A percentile compares a stretch with the other conserved stretches of the same genome.
phyloP scores from a whole-genome alignment of 2,329 filamentous ascomycete species.

The Ceratocystis harringtonii region DNA sequence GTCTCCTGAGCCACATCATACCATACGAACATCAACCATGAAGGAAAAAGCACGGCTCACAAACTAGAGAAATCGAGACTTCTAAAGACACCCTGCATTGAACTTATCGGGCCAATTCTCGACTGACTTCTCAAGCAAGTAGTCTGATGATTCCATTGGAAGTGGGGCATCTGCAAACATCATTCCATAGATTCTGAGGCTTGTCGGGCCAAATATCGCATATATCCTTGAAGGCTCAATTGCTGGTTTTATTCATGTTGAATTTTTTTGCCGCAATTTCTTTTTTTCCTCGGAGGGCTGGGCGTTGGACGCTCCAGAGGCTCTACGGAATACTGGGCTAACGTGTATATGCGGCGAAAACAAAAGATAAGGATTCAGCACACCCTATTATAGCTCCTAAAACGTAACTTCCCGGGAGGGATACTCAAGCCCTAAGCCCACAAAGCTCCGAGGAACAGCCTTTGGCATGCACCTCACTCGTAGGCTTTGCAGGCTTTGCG shows the following conservation, averaged over 20 bases:
- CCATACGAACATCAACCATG: neutral
- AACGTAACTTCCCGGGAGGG: neutral
- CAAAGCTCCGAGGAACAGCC: neutral
- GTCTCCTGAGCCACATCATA: neutral
- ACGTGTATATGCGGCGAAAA: neutral
- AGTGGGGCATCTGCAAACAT: constrained; percentile 15
- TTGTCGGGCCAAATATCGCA: neutral
- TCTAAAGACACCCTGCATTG: constrained; percentile 5
- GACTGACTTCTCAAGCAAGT: neutral
- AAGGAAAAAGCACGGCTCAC: neutral
- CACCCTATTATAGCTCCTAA: neutral
- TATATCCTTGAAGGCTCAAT: neutral
- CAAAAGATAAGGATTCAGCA: neutral
- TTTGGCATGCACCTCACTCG: neutral
- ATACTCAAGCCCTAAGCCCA: neutral
- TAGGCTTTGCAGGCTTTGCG: too few species aligned
- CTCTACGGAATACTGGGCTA: neutral
- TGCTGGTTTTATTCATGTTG: neutral
- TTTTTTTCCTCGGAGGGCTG: neutral
- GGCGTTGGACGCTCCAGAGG: neutral
- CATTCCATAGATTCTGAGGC: constrained; percentile 7
- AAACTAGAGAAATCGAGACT: neutral
- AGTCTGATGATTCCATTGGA: constrained; percentile 2
- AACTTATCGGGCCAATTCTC: neutral
- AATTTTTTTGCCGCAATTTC: neutral